Conservation (phyloP, 768 basidiomycete genomes). For the Cyclocybe aegerita region DNA sequence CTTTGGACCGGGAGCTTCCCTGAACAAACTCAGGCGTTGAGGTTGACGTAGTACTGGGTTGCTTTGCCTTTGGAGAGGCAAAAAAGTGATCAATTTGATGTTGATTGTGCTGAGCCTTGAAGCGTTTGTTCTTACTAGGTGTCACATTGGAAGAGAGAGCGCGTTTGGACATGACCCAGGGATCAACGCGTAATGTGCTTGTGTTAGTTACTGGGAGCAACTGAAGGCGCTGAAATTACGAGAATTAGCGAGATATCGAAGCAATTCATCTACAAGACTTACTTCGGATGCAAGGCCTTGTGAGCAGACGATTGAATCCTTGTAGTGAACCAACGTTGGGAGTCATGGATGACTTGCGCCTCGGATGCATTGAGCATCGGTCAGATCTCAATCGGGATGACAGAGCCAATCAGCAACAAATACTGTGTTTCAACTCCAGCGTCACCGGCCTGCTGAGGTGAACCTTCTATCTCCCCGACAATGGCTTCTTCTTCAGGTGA, state of each 20-base stretch:
- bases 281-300: no score
- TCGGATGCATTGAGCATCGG: no score
- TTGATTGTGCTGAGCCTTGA: slow-evolving; percentile 18
- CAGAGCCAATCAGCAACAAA: not conserved
- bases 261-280: no score
- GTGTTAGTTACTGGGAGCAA: not conserved
- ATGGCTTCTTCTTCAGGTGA: slow-evolving; percentile 45
- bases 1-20: slow-evolving; percentile 12
- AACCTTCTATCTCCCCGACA: not conserved
- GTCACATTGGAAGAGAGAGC: slow-evolving; percentile 6
- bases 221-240: not conserved
- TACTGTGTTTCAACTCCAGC: not conserved
- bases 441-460: not conserved
- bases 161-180: slow-evolving; percentile 20
- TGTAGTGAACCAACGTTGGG: no score
- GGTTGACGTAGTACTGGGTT: not conserved
- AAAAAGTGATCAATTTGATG: slow-evolving; percentile 27
- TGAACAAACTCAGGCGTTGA: slow-evolving; percentile 10
- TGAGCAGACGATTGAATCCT: no score
- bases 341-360: no score
- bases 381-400: not conserved
- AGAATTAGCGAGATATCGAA: not conserved
- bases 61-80: slow-evolving; percentile 16
- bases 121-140: slow-evolving; percentile 17
- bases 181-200: not conserved